phyloP scores from a whole-genome alignment of 805 yeast species.

The Saccharomyces cerevisiae region DNA sequence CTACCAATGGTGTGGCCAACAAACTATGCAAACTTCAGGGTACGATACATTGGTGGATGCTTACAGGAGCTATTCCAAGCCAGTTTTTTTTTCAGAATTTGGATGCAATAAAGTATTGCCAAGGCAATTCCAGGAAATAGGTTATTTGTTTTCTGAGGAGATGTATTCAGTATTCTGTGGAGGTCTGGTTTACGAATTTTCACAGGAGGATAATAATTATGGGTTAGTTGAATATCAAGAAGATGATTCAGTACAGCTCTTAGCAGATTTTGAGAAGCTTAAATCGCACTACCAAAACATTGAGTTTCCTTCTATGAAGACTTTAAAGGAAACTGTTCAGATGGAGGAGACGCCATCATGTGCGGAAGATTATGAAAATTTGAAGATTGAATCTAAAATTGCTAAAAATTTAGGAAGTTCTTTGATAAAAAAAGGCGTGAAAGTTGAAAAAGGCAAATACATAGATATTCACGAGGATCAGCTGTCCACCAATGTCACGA shows the following conservation, averaged over 20 bases:
- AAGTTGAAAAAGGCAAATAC: conserved; percentile 40
- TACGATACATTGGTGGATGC: conserved; percentile 61
- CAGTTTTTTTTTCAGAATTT: conserved; percentile 83
- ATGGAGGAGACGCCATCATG: conserved; percentile 30
- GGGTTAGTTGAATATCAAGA: conserved; percentile 56
- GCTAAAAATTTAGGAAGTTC: conserved; percentile 37
- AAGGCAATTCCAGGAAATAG: conserved; percentile 68
- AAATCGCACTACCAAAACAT: conserved; percentile 37
- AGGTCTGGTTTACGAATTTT: conserved; percentile 73
- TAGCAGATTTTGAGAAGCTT: conserved; percentile 44
- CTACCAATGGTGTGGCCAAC: conserved; percentile 94
- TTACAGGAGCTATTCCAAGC: conserved; percentile 58
- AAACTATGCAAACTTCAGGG: conserved; percentile 74
- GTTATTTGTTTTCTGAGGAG: conserved; percentile 54
- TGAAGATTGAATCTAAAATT: conserved; percentile 34
- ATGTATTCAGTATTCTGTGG: conserved; percentile 80
- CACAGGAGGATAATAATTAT: conserved; percentile 72
- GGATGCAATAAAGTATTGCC: conserved; percentile 85
- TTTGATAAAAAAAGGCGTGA: conserved; percentile 44
- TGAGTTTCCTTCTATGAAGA: conserved; percentile 23
- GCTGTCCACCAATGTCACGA: conserved; percentile 35
- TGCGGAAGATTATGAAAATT: conserved; percentile 34
- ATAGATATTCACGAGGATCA: conserved; percentile 39
- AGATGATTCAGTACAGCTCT: conserved; percentile 34
- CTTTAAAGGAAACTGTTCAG: conserved; percentile 1